Evolutionary conservation across 2,329 filamentous ascomycete species (phyloP).

Genomic region (Aspergillus aculeatinus): DNA sequence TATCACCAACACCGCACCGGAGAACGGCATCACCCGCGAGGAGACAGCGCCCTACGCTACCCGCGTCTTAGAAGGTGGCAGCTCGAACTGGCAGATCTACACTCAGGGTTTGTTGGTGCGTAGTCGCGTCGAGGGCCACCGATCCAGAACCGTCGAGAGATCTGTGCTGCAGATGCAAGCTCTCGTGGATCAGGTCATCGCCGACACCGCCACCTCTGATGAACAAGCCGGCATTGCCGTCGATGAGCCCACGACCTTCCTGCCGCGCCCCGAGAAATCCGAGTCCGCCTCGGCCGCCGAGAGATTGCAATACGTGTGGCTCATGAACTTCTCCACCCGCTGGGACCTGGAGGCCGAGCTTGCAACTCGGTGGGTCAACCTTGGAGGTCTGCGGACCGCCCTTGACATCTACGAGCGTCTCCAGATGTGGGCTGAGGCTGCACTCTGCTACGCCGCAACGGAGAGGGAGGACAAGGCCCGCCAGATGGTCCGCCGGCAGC

Average conservation of each 20-base stretch:
- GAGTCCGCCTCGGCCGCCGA: conserved; percentile 74
- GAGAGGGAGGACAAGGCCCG: conserved; percentile 81
- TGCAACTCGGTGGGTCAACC: conserved; percentile 84
- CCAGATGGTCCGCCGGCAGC: conserved; percentile 70
- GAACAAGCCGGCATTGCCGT: conserved; percentile 34
- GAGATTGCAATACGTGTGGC: conserved; percentile 79
- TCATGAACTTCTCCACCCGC: conserved; percentile 76
- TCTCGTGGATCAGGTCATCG: conserved; percentile 90
- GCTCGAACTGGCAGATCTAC: conserved; percentile 97
- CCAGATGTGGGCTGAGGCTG: conserved; percentile 91
- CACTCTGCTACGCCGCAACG: conserved; percentile 78
- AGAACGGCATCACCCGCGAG: conserved; percentile 84
- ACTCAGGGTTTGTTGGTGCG: conserved; percentile 88
- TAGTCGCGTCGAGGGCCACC: conserved; percentile 84
- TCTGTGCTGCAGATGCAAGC: conserved; percentile 91
- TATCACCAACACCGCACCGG: conserved; percentile 82
- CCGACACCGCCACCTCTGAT: conserved; percentile 65
- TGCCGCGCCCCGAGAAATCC: conserved; percentile 70
- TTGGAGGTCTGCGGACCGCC: conserved; percentile 84
- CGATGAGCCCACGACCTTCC: conserved; percentile 68
- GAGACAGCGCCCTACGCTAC: conserved; percentile 89
- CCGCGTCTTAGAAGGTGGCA: conserved; percentile 81
- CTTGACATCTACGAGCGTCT: conserved; percentile 94
- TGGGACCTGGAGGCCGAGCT: conserved; percentile 96
- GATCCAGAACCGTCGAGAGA: conserved; percentile 81